Percentiles rank a stretch among this genome's conserved stretches.
Conservation (phyloP, 495 filamentous ascomycete genomes). For the Xylaria bambusicola region DNA sequence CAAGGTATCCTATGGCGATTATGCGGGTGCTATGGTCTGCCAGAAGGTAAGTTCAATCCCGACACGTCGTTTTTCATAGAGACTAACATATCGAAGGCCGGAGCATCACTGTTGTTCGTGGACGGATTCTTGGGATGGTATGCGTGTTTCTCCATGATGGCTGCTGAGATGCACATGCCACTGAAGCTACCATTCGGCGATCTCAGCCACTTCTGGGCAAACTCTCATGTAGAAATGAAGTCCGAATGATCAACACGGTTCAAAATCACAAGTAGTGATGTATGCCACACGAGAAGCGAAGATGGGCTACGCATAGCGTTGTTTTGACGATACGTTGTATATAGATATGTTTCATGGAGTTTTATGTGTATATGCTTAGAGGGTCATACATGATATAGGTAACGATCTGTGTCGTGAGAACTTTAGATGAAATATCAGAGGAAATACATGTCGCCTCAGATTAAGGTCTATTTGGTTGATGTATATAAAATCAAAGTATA, state of each 20-base stretch:
- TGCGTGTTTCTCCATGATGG: slow-evolving; percentile 37
- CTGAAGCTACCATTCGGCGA: slow-evolving; percentile 42
- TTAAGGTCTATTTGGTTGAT: no score
- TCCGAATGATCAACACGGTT: background rate
- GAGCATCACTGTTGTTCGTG: slow-evolving; percentile 37
- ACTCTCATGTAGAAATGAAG: slow-evolving; percentile 28
- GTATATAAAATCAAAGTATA: no score
- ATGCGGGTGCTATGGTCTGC: slow-evolving; percentile 40
- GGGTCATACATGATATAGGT: no score
- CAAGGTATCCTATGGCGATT: slow-evolving; percentile 47
- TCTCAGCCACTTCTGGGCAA: slow-evolving; percentile 41
- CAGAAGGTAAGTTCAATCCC: slow-evolving; percentile 42
- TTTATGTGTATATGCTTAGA: no score
- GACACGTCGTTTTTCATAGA: background rate
- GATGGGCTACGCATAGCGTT: background rate
- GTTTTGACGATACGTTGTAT: background rate
- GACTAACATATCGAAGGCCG: slow-evolving; percentile 22
- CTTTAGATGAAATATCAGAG: no score
- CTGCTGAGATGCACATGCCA: slow-evolving; percentile 38
- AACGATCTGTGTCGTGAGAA: no score
- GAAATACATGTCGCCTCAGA: no score
- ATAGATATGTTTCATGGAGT: background rate
- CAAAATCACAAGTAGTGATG: background rate
- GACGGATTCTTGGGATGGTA: slow-evolving; percentile 42
- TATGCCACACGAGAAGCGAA: background rate